Evolutionary conservation across 495 filamentous ascomycete species (phyloP), one percentile per base, ranked within the genome.

Genomic region (Penicillium pulvis): DNA sequence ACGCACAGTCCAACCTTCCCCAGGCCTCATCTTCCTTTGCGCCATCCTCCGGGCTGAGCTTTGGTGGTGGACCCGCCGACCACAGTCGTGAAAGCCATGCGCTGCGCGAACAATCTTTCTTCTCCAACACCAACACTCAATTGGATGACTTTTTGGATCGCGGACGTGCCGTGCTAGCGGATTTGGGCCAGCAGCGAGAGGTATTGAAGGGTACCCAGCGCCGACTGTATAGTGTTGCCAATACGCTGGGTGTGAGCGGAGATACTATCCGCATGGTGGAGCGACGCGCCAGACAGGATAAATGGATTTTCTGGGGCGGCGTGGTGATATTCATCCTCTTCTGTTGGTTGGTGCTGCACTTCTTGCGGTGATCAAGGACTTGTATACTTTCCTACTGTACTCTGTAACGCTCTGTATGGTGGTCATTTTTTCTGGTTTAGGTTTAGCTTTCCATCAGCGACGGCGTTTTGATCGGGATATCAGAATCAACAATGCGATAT

Each of bases 231-330:
- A 92, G 85, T 68, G 91, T 96, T 20, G 94, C 90, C 7, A 98
- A 96, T 67, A 98, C 95, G 30, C 75, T 98, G 59, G 94, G 94
- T 8, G 83, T 98, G 36, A 92, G 88, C 71, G 92, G 93, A 30
- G 95, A 98, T 70, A 98, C 94, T 6, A 98, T 98, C 56, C 84
- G 95, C 14, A 97, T 93, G 90, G 75, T 98, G 50, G 93, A 98
- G 73, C 78, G 94, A 66, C 82, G 94, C 59, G 93, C 94, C 52
- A 88, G 83, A 72, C 87, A 97, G 79, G 94, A 98, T 66, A 97
- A 97, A 75, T 98, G 93, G 93, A 95, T 98, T 28, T 98, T 98
- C 72, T 90, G 89, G 85, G 88, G 71, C 14, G 92, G 94, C 0
- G 91, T 95, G 20, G 71, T 95, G 35, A 69, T 93, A n/a, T 98